These are phyloP conservation scores for Mucor mucedo DNA, from an alignment of 371 early-diverging fungal genomes.

Conservation along the genomic window DNA sequence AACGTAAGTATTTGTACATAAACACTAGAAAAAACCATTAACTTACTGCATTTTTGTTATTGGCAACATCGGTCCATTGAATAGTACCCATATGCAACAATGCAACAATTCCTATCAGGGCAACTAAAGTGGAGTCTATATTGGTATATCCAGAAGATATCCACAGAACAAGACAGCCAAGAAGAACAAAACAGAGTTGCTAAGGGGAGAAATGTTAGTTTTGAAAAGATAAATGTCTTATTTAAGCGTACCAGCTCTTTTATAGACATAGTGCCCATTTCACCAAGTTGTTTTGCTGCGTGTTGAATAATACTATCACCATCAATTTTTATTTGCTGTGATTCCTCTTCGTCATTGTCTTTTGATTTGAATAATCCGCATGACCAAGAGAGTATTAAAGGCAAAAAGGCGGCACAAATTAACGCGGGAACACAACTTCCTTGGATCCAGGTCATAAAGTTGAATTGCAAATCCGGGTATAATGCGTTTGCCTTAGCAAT, in stretches of 20 bases:
- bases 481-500: constrained; percentile 55
- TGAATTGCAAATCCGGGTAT: constrained; percentile 59
- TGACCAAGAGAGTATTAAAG: constrained; percentile 42
- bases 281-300: constrained; percentile 38
- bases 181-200: constrained; percentile 60
- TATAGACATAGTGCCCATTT: constrained; percentile 42
- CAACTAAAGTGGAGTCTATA: constrained; percentile 74
- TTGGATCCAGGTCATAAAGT: constrained; percentile 62
- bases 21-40: neutral
- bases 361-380: constrained; percentile 33
- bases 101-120: constrained; percentile 62
- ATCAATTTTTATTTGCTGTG: constrained; percentile 9
- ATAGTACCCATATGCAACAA: constrained; percentile 66
- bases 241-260: constrained; percentile 45
- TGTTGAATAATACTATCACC: constrained; percentile 35
- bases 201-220: constrained; percentile 11
- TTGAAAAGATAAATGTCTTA: too few species aligned
- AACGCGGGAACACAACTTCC: constrained; percentile 64
- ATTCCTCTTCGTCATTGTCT: constrained; percentile 25
- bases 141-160: constrained; percentile 63
- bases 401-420: constrained; percentile 46
- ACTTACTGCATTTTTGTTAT: constrained; percentile 68
- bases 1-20: neutral
- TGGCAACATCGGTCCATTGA: constrained; percentile 72
- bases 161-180: constrained; percentile 70